These are phyloP conservation scores for Cucurbita ficifolia DNA, from an alignment of 306 rosid species.

Conservation along the genomic window DNA sequence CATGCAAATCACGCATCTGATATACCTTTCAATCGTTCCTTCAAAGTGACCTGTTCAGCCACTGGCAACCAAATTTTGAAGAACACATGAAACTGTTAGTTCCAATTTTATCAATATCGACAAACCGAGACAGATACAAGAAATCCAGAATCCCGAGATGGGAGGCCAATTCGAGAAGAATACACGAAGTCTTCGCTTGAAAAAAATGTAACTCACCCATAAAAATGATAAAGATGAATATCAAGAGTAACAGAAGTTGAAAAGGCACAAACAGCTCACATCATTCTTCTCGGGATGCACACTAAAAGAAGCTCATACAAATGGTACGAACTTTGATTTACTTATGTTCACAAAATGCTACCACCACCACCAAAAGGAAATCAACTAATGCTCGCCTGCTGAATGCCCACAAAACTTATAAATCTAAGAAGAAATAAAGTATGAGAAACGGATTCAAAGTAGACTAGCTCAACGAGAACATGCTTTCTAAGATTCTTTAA, in stretches of 20 bases:
- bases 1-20: background rate
- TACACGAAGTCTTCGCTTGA: background rate
- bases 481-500: too few species aligned
- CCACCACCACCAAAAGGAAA: background rate
- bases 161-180: background rate
- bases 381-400: background rate
- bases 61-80: background rate
- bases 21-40: background rate
- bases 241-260: background rate
- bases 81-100: background rate
- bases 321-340: background rate
- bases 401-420: too few species aligned
- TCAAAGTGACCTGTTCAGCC: background rate
- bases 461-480: too few species aligned
- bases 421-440: too few species aligned
- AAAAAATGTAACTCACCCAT: background rate
- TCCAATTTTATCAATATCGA: background rate
- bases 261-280: background rate
- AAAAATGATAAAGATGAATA: background rate
- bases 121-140: background rate
- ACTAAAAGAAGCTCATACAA: background rate
- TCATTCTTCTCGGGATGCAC: background rate
- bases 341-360: background rate
- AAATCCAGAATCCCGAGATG: background rate
- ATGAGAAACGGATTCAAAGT: too few species aligned